Evolutionary conservation across 1,284 basidiomycete species (phyloP).

Genomic region (Puccinia triticina): DNA sequence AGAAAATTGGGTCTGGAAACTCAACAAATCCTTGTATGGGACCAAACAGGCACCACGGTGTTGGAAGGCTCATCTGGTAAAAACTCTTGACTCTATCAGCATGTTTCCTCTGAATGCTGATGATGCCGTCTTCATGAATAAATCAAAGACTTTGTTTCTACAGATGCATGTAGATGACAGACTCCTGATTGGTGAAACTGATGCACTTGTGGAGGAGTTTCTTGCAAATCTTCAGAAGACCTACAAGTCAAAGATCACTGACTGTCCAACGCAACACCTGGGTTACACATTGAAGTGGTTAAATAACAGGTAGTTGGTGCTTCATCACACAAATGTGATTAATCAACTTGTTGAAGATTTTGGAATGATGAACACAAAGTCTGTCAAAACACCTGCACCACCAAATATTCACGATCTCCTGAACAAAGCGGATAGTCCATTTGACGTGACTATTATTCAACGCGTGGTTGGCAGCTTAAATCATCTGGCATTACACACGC

Average conservation of each 20-base stretch:
- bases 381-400: neutral
- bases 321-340: neutral
- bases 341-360: neutral
- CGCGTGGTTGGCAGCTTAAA: neutral
- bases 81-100: neutral
- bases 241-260: neutral
- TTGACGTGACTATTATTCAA: neutral
- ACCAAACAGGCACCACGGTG: neutral
- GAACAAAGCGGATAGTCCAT: neutral
- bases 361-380: neutral
- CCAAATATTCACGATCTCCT: neutral
- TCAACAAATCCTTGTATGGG: too few species aligned
- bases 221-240: neutral
- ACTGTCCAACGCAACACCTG: conserved; percentile 14
- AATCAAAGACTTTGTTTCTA: neutral
- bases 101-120: neutral
- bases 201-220: neutral
- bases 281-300: too few species aligned
- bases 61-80: neutral
- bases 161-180: neutral
- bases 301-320: neutral
- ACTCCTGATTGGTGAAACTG: neutral
- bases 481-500: conserved; percentile 7
- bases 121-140: neutral
- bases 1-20: too few species aligned